phyloP scores from a whole-genome alignment of 352 stramenopile genomes.

The Globisporangium cederbergense region DNA sequence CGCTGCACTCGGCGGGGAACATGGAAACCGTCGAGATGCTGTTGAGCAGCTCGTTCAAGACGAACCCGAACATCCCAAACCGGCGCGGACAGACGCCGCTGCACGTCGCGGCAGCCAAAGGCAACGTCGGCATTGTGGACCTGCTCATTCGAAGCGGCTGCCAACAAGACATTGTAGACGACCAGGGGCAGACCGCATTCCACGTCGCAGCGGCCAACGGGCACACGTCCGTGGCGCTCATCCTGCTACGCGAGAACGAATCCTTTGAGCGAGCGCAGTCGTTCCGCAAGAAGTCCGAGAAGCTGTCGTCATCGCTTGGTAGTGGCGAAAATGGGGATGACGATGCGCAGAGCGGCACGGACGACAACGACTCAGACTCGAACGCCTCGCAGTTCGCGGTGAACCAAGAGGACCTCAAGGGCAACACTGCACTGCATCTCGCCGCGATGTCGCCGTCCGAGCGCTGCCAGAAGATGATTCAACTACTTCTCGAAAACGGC shows the following conservation, averaged over 20 bases:
- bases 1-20: conserved; percentile 66
- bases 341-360: conserved; percentile 14
- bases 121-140: conserved; percentile 75
- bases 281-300: conserved; percentile 9
- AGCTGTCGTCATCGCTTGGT: not conserved
- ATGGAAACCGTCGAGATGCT: conserved; percentile 65
- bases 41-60: conserved; percentile 52
- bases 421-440: conserved; percentile 79
- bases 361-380: conserved; percentile 22
- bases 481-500: conserved; percentile 77
- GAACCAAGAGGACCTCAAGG: conserved; percentile 80
- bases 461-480: conserved; percentile 79
- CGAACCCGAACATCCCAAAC: conserved; percentile 83
- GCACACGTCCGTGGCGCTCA: conserved; percentile 65
- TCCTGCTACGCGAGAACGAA: conserved; percentile 72
- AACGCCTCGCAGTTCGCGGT: conserved; percentile 45
- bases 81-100: conserved; percentile 63
- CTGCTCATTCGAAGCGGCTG: conserved; percentile 67
- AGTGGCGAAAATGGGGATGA: conserved; percentile 15
- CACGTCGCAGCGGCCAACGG: conserved; percentile 77
- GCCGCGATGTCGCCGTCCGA: conserved; percentile 81
- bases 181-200: conserved; percentile 83
- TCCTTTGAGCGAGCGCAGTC: conserved; percentile 17
- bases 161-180: conserved; percentile 71
- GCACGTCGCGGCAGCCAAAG: conserved; percentile 63